Evolutionary conservation across 1,284 basidiomycete species (phyloP), one percentile per base, ranked within the genome.

Genomic region (Cystobasidium pallidum): DNA sequence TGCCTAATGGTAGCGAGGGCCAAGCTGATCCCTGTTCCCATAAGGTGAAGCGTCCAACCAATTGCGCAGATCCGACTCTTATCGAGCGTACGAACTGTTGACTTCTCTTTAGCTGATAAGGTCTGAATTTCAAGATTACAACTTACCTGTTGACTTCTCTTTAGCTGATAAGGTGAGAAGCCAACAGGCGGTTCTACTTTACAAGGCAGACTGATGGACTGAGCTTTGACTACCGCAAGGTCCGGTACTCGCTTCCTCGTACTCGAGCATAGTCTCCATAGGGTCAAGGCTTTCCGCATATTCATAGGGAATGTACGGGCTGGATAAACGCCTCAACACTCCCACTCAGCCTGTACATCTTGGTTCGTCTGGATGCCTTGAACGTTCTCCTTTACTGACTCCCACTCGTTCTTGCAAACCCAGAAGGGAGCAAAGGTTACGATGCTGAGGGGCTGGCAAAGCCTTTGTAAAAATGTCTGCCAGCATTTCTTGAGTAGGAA

Each of bases 1-100:
- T 67, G 52, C 36, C 32, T 28, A 52, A n/a, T 54, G 24, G 3
- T 11, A 3, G 6, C 26, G 28, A n/a, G n/a, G 24, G 30, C 24
- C 34, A 8, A 28, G 1, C 26, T 26, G 6, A 63, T 51, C 11
- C 21, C 21, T 24, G 1, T 4, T 26, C 11, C 24, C n/a, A 11
- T 13, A 36, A 67, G 66, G 43, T 30, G 55, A 70, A 15, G 67
- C 58, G 4, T 21, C 58, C 2, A 10, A n/a, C 17, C 36, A 63
- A 17, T 43, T 32, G 17, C 21, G 59, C 4, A 58, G 67, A 10
- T 70, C 67, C 1, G 58, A 61, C 13, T 49, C 41, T 17, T 63
- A 70, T 28, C 24, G 59, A 21, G 45, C 58, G 1, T 63, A 43
- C 36, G 58, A n/a, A n/a, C 36, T 39, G 36, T 39, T 39, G 36